Conservation (phyloP, 306 rosid species). For the Begonia fuchsioides region DNA sequence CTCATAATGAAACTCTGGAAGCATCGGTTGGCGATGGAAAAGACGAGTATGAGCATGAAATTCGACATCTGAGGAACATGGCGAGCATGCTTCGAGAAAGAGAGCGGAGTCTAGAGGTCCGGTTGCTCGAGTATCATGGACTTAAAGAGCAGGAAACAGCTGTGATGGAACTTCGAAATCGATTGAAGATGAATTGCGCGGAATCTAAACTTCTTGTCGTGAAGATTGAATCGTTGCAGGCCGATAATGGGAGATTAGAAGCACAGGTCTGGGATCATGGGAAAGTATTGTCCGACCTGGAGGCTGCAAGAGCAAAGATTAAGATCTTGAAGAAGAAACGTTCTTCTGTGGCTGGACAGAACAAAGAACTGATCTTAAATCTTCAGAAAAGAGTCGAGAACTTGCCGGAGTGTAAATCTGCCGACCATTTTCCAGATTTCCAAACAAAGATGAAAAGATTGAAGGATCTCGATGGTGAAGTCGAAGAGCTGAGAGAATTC, state of each 20-base stretch:
- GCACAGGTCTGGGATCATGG: conserved; percentile 36
- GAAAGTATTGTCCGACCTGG: conserved; percentile 46
- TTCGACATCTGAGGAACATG: conserved; percentile 39
- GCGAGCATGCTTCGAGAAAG: conserved; percentile 59
- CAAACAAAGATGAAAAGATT: conserved; percentile 31
- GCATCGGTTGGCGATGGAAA: conserved; percentile 19
- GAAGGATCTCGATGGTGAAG: conserved; percentile 42
- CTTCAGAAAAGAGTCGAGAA: conserved; percentile 52
- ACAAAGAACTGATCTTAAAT: conserved; percentile 39
- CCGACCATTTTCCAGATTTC: conserved; percentile 17
- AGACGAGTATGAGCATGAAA: conserved; percentile 53
- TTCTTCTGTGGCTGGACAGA: conserved; percentile 56
- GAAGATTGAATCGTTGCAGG: conserved; percentile 57
- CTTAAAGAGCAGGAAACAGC: no score
- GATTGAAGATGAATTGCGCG: conserved; percentile 55
- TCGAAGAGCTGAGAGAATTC: conserved; percentile 36
- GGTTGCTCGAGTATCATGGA: no score
- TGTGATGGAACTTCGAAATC: no score
- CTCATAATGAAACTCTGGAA: conserved; percentile 24
- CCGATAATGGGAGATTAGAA: conserved; percentile 51
- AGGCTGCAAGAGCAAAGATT: conserved; percentile 45
- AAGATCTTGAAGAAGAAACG: conserved; percentile 59
- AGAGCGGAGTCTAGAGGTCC: conserved; percentile 44
- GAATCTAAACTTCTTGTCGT: conserved; percentile 68
- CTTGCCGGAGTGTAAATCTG: conserved; percentile 35